phyloP scores from a whole-genome alignment of 2,329 filamentous ascomycete genomes.

The Cryphonectria radicalis region DNA sequence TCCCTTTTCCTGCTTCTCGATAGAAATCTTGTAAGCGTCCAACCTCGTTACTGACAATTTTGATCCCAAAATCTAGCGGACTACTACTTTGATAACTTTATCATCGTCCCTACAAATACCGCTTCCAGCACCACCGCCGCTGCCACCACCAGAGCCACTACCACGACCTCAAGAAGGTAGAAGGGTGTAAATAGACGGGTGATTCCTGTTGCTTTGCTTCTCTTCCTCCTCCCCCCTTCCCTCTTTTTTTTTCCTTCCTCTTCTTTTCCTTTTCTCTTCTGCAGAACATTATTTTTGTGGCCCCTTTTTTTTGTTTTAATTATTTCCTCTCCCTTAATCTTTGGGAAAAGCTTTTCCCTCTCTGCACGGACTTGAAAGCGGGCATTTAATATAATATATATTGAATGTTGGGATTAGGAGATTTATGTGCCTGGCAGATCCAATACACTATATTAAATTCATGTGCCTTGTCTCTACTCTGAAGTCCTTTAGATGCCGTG shows the following conservation, averaged over 20 bases:
- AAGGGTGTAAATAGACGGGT: neutral
- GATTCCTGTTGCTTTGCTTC: neutral
- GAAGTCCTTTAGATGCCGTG: neutral
- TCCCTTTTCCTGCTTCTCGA: neutral
- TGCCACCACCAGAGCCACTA: neutral
- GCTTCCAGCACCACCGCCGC: neutral
- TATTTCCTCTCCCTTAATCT: neutral
- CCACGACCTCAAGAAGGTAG: neutral
- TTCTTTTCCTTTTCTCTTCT: neutral
- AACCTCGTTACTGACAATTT: neutral
- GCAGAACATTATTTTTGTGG: neutral
- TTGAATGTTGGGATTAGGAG: neutral
- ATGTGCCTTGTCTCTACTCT: neutral
- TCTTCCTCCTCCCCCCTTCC: neutral
- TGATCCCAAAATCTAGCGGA: neutral
- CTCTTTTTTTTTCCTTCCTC: no score
- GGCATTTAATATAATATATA: conserved; percentile 2
- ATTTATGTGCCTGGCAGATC: neutral
- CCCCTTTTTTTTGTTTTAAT: neutral
- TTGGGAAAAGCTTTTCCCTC: neutral
- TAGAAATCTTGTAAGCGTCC: neutral
- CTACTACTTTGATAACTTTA: conserved; percentile 1
- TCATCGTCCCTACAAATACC: neutral
- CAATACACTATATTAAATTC: neutral
- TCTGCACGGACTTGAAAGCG: neutral